These are phyloP conservation scores for Chrysoporthe cubensis DNA, from an alignment of 2,329 filamentous ascomycete genomes.

Conservation along the genomic window DNA sequence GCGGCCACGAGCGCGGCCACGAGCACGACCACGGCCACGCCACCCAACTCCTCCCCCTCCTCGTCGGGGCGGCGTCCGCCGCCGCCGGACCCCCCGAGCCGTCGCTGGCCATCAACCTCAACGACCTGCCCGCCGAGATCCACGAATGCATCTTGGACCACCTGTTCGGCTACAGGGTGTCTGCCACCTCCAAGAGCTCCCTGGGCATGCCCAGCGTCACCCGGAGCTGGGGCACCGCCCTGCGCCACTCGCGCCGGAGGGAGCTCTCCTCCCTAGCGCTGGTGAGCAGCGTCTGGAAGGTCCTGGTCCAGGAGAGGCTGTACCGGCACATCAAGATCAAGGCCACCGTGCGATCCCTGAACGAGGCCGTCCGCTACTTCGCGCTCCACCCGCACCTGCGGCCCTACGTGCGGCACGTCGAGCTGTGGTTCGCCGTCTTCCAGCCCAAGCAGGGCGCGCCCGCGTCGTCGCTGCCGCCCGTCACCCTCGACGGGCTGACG, in stretches of 20 bases:
- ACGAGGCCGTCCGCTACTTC: slow-evolving; percentile 66
- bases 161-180: slow-evolving; percentile 70
- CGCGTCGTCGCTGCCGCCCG: slow-evolving; percentile 51
- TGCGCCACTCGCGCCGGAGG: slow-evolving; percentile 69
- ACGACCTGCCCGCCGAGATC: slow-evolving; percentile 68
- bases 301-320: slow-evolving; percentile 70
- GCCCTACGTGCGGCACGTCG: slow-evolving; percentile 70
- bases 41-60: slow-evolving; percentile 3
- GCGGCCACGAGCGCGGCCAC: slow-evolving; percentile 30
- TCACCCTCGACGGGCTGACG: slow-evolving; percentile 60
- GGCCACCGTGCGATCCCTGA: slow-evolving; percentile 66
- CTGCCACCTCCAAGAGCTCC: slow-evolving; percentile 60
- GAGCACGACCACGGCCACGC: slow-evolving; percentile 18
- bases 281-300: slow-evolving; percentile 66
- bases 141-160: slow-evolving; percentile 74
- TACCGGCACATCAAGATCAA: slow-evolving; percentile 79
- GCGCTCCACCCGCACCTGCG: slow-evolving; percentile 60
- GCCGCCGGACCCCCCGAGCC: slow-evolving; percentile 26
- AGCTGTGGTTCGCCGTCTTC: slow-evolving; percentile 79
- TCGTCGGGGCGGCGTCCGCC: slow-evolving; percentile 26
- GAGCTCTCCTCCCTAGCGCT: slow-evolving; percentile 69
- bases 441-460: slow-evolving; percentile 56
- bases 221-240: slow-evolving; percentile 65
- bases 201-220: slow-evolving; percentile 57
- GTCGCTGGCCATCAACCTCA: slow-evolving; percentile 43